Evolutionary conservation across 306 rosid genomes (phyloP).

Genomic region (Nissolia schottii): DNA sequence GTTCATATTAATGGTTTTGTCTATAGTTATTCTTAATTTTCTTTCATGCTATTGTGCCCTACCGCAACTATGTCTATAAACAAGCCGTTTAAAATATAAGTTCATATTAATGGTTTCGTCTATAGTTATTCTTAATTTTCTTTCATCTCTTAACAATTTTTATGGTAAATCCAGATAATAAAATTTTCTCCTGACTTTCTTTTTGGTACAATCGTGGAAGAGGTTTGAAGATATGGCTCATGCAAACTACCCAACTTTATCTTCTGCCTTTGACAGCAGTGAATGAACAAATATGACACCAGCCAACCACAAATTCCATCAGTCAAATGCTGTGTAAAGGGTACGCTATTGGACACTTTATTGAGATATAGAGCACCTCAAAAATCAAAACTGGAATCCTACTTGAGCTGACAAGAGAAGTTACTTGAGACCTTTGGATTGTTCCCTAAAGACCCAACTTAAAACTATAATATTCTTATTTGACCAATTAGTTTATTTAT

Average conservation of each 20-base stretch:
- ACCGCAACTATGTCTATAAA: too few species aligned
- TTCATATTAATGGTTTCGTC: too few species aligned
- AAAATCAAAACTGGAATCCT: neutral
- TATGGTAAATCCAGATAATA: neutral
- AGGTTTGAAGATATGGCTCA: too few species aligned
- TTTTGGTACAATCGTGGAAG: too few species aligned
- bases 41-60: too few species aligned
- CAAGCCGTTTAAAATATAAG: too few species aligned
- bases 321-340: neutral
- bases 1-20: too few species aligned
- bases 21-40: too few species aligned
- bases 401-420: neutral
- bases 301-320: neutral
- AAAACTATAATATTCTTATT: neutral
- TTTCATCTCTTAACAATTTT: too few species aligned
- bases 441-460: neutral
- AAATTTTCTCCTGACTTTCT: too few species aligned
- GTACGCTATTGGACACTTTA: neutral
- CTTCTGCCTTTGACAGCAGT: neutral
- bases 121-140: too few species aligned
- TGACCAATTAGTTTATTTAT: neutral
- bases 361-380: neutral
- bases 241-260: too few species aligned
- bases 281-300: conserved; percentile 3
- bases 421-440: neutral